phyloP scores from a whole-genome alignment of 352 stramenopile genomes.

The Porosira glacialis region DNA sequence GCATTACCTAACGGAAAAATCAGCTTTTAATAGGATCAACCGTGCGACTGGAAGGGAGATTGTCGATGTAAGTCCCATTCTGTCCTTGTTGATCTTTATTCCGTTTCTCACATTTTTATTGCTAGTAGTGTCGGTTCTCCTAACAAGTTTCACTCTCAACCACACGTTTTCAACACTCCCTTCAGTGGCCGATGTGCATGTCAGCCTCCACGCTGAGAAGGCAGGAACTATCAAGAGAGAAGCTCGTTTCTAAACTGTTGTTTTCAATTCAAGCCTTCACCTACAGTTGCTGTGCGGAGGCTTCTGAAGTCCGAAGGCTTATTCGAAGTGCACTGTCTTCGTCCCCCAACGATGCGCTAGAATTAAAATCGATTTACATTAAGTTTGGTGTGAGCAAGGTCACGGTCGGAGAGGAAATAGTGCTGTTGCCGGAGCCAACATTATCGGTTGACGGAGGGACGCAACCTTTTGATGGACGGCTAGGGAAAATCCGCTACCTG shows the following conservation, averaged over 20 bases:
- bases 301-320: conserved; percentile 52
- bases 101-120: not conserved
- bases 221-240: conserved; percentile 78
- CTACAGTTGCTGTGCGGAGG: conserved; percentile 73
- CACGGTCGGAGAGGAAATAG: conserved; percentile 46
- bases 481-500: conserved; percentile 76
- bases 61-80: conserved; percentile 60
- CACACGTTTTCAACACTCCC: no score
- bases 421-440: conserved; percentile 61
- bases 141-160: conserved; percentile 13
- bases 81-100: not conserved
- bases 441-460: conserved; percentile 56
- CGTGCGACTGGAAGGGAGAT: conserved; percentile 57
- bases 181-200: conserved; percentile 76
- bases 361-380: conserved; percentile 38
- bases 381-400: conserved; percentile 71
- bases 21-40: conserved; percentile 69
- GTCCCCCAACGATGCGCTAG: no score
- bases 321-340: conserved; percentile 15
- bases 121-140: no score
- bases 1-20: conserved; percentile 77
- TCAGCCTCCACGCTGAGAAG: conserved; percentile 59
- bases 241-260: conserved; percentile 75
- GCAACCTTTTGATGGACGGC: conserved; percentile 72
- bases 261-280: conserved; percentile 78